A percentile compares a stretch with the other conserved stretches of the same genome.
These are phyloP conservation scores for Trichoderma sp. DNA, from an alignment of 2,329 filamentous ascomycete genomes.

Conservation along the genomic window DNA sequence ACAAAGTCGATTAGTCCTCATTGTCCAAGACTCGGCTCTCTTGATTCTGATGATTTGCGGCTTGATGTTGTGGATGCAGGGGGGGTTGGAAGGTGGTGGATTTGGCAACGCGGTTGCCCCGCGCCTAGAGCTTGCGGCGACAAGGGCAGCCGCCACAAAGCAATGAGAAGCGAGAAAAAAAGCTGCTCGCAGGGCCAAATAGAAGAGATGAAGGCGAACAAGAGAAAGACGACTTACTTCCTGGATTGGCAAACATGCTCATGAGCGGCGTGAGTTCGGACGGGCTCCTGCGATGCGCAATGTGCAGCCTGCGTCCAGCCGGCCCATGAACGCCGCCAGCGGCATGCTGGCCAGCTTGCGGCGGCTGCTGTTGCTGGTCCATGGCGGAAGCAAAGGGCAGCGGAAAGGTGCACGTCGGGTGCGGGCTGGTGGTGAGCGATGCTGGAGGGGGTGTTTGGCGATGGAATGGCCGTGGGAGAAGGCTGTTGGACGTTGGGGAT, in stretches of 20 bases:
- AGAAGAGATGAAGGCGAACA: background rate
- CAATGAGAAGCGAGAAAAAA: background rate
- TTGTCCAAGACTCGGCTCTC: slow-evolving; percentile 6
- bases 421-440: slow-evolving; percentile 37
- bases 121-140: slow-evolving; percentile 16
- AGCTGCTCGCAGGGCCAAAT: background rate
- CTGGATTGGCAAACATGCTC: slow-evolving; percentile 77
- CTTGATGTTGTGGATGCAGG: slow-evolving; percentile 12
- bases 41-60: background rate
- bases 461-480: slow-evolving; percentile 22
- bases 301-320: slow-evolving; percentile 87
- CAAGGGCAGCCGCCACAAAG: slow-evolving; percentile 3
- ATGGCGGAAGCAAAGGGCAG: slow-evolving; percentile 57
- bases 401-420: slow-evolving; percentile 49
- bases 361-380: slow-evolving; percentile 61
- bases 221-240: slow-evolving; percentile 57
- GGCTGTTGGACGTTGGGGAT: slow-evolving; percentile 6
- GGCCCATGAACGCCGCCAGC: slow-evolving; percentile 68
- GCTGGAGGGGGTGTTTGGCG: slow-evolving; percentile 19
- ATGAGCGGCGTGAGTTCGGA: slow-evolving; percentile 96
- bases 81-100: background rate
- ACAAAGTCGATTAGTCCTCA: slow-evolving; percentile 31
- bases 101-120: slow-evolving; percentile 22
- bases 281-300: slow-evolving; percentile 94
- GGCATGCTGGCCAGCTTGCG: slow-evolving; percentile 51